Evolutionary conservation across 164 flowering plant genomes (phyloP), one percentile per base, ranked within the genome.

Genomic region (Dillenia turbinata): DNA sequence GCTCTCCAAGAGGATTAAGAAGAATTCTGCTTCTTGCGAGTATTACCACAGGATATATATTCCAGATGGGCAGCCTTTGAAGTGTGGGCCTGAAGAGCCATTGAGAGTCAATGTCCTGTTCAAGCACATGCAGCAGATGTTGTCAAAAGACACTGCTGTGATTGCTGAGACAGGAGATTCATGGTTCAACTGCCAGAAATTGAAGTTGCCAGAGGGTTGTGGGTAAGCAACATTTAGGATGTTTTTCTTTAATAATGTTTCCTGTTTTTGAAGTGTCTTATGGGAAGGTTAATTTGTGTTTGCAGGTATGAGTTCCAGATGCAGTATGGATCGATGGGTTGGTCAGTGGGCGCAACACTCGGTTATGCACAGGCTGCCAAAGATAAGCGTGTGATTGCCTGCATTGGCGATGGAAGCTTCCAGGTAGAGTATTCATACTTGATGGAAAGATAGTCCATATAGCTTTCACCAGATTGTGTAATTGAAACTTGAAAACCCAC

Each of bases 401-500:
- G 79, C 74, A 82, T 82, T 62, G 86, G 86, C 17, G 86, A 82
- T 70, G 86, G 84, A 5, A 79, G 81, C 56, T 79, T 79, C 57
- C 83, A 79, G 79, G 83, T 77, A 47, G 43, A 8, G 14, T 12
- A 17, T 40, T 46, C 12, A 16, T 52, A 33, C 40, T 33, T 5
- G 7, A 33, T 33, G 40, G 40, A 33, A 33, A 33, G 40, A 5
- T 33, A 4, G 6, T 33, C 40, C 40, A 7, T 33, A 6, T 33
- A 6, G 40, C 40, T 33, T 33, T 33, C 7, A 33, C 40, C 6
- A 33, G 40, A 33, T 33, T 33, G 40, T 33, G 5, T 33, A 33
- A 33, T 57, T n/a, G 13, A 2, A 5, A 8, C 11, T 1, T 22
- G 14, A 9, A 61, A 44, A 33, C 40, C 40, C 33, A 5, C 44